These are phyloP conservation scores for Calonectria henricotiae DNA, from an alignment of 2,329 filamentous ascomycete genomes.

Conservation along the genomic window DNA sequence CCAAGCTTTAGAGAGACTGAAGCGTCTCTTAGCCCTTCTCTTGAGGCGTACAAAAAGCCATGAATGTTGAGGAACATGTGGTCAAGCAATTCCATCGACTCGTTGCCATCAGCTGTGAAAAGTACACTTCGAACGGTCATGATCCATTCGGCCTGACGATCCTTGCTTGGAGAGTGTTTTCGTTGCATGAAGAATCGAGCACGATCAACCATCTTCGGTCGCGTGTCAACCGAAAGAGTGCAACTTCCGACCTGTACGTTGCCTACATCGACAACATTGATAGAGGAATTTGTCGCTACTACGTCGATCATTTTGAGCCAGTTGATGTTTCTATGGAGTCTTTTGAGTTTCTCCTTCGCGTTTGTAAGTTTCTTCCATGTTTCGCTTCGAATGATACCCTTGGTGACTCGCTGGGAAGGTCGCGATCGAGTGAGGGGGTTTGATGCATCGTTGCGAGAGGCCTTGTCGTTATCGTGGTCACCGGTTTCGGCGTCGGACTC, in stretches of 20 bases:
- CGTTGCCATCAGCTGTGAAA: slow-evolving; percentile 87
- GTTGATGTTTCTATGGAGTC: slow-evolving; percentile 86
- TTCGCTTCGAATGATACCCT: slow-evolving; percentile 70
- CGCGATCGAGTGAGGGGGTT: slow-evolving; percentile 46
- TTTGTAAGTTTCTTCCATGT: slow-evolving; percentile 87
- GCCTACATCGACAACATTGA: slow-evolving; percentile 86
- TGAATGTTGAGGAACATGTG: slow-evolving; percentile 92
- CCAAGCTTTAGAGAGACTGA: slow-evolving; percentile 93
- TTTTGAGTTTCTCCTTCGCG: slow-evolving; percentile 89
- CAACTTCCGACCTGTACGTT: slow-evolving; percentile 88
- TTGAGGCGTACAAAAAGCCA: slow-evolving; percentile 87
- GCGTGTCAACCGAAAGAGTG: slow-evolving; percentile 90
- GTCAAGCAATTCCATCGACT: slow-evolving; percentile 91
- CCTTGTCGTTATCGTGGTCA: slow-evolving; percentile 52
- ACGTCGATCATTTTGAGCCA: slow-evolving; percentile 94
- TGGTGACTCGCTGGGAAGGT: slow-evolving; percentile 40
- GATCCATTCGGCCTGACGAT: slow-evolving; percentile 92
- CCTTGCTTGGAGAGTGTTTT: slow-evolving; percentile 71
- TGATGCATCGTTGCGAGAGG: slow-evolving; percentile 47
- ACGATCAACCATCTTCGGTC: slow-evolving; percentile 91
- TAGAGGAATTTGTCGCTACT: slow-evolving; percentile 83
- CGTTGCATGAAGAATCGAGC: slow-evolving; percentile 90
- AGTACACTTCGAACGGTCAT: slow-evolving; percentile 88
- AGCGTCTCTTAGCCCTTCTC: slow-evolving; percentile 91
- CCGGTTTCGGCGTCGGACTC: slow-evolving; percentile 51